Evolutionary conservation across 2,329 filamentous ascomycete genomes (phyloP), one percentile per base, ranked within the genome.

Genomic region (Phialophora chinensis): DNA sequence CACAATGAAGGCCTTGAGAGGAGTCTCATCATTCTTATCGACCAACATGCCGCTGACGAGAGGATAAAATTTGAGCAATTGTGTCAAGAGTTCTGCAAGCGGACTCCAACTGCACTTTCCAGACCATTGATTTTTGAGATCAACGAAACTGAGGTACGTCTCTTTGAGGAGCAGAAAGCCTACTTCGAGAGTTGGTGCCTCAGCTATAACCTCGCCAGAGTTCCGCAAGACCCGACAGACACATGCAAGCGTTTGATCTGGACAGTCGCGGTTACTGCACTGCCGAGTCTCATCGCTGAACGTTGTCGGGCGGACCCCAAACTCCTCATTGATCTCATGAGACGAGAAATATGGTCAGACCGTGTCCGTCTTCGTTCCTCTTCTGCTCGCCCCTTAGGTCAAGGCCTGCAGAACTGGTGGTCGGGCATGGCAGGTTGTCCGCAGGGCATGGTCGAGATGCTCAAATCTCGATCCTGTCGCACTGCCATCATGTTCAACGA

Each of bases 11-110:
- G 42, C 12, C 4, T 1, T 12, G 5, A 23, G 66, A 47, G 60
- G 4, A 53, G 17, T 20, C 72, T 88, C 1, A 79, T 98, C 4
- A 84, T 96, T 0, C 82, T 97, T 47, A 84, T 97, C 5, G 95
- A 99, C 74, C 95, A 99, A 74, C 95, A 99, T 75, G 95, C 95
- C 0, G 95, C 93, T 2, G 94, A 97, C 75, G 95, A 99, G 79
- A 86, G 95, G 54, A 88, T 91, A 69, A 88, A 89, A 1, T 85
- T 98, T 0, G 95, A 99, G 75, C 75, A 77, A 0, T 82, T 99
- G 0, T 87, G 96, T 75, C 68, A 74, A 27, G 83, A 87, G 2
- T 78, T 91, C 35, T 87, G 83, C 71, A 14, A 44, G 14, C 77
- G 76, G 17, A 70, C 75, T 27, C 63, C 44, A 10, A 54, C 74